These are phyloP conservation scores for Hypericum androsaemum DNA, from an alignment of 345 rosid genomes.

Conservation along the genomic window DNA sequence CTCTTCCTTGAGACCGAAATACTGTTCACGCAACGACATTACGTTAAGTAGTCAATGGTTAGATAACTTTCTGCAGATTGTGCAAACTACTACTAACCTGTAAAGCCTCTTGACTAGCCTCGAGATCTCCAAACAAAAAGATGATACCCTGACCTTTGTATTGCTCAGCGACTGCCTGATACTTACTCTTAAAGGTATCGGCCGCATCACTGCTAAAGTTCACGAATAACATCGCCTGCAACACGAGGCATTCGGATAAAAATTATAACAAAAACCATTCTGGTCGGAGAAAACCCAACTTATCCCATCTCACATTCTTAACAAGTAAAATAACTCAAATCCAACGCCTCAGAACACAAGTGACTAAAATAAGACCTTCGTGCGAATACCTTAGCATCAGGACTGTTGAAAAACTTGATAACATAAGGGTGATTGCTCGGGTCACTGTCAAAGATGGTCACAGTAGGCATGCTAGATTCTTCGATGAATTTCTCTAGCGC, in stretches of 20 bases:
- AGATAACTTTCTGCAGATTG: background rate
- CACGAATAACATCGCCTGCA: slow-evolving; percentile 77
- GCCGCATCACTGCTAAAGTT: slow-evolving; percentile 47
- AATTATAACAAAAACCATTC: no score
- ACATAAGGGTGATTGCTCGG: slow-evolving; percentile 71
- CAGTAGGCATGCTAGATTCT: slow-evolving; percentile 57
- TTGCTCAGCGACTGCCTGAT: slow-evolving; percentile 60
- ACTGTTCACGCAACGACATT: slow-evolving; percentile 37
- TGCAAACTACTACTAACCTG: slow-evolving; percentile 36
- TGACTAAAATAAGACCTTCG: no score
- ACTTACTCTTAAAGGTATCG: slow-evolving; percentile 57
- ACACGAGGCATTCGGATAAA: background rate
- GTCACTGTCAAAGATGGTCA: slow-evolving; percentile 66
- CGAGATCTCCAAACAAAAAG: slow-evolving; percentile 86
- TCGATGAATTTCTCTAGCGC: slow-evolving; percentile 74
- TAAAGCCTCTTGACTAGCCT: slow-evolving; percentile 72
- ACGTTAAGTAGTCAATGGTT: slow-evolving; percentile 1
- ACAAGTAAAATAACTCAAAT: background rate
- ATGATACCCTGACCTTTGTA: slow-evolving; percentile 55
- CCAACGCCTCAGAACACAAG: no score
- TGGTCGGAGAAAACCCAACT: no score
- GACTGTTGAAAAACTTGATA: slow-evolving; percentile 63
- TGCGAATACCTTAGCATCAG: slow-evolving; percentile 51
- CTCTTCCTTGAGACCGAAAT: slow-evolving; percentile 73
- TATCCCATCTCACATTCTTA: no score